phyloP scores from a whole-genome alignment of 192 early-diverging fungal genomes.

The Coemansia sp. region DNA sequence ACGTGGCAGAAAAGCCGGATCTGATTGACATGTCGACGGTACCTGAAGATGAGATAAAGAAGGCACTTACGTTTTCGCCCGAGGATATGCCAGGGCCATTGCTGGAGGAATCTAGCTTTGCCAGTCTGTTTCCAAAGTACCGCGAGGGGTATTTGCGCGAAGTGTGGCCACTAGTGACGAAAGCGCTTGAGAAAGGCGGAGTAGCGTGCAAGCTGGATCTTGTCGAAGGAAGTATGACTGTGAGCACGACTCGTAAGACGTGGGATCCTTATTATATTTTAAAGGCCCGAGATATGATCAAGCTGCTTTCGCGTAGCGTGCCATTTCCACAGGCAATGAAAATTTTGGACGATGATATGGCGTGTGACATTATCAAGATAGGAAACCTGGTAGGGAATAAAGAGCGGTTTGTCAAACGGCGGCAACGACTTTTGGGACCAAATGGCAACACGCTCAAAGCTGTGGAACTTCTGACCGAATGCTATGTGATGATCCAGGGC shows the following conservation, averaged over 20 bases:
- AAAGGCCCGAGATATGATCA: slow-evolving; percentile 93
- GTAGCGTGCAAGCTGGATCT: slow-evolving; percentile 88
- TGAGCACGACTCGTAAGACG: slow-evolving; percentile 94
- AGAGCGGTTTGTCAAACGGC: slow-evolving; percentile 95
- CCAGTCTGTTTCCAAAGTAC: slow-evolving; percentile 98
- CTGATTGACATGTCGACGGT: slow-evolving; percentile 34
- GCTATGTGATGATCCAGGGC: slow-evolving; percentile 98
- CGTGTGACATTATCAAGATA: slow-evolving; percentile 97
- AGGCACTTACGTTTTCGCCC: slow-evolving; percentile 80
- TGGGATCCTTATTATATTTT: slow-evolving; percentile 93
- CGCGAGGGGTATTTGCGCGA: slow-evolving; percentile 91
- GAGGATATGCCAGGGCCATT: slow-evolving; percentile 73
- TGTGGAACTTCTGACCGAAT: slow-evolving; percentile 91
- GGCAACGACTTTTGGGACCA: slow-evolving; percentile 92
- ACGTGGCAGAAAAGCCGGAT: slow-evolving; percentile 23
- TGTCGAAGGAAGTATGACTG: slow-evolving; percentile 97
- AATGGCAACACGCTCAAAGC: slow-evolving; percentile 96
- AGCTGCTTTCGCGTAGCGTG: slow-evolving; percentile 90
- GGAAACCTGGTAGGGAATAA: slow-evolving; percentile 93
- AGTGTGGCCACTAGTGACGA: slow-evolving; percentile 86
- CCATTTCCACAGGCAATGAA: slow-evolving; percentile 90
- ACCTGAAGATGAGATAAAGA: slow-evolving; percentile 61
- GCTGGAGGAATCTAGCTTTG: slow-evolving; percentile 94
- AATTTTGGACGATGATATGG: slow-evolving; percentile 87
- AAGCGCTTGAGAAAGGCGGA: slow-evolving; percentile 80